A percentile compares a stretch with the other conserved stretches of the same genome.
Conservation (phyloP, 129 eudicot genomes). For the Lonicera japonica region DNA sequence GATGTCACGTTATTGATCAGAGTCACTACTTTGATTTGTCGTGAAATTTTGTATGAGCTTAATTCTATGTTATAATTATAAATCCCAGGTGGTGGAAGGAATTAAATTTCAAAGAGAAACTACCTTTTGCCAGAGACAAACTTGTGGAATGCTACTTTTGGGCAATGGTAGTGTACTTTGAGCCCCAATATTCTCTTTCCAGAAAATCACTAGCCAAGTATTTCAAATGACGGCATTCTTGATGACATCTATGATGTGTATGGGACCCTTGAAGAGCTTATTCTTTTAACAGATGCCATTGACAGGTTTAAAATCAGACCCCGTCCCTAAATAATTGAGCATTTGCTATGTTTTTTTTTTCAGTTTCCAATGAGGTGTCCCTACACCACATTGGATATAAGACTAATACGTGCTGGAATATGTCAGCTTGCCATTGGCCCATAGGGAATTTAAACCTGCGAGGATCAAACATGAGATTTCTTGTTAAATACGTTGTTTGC, state of each 20-base stretch:
- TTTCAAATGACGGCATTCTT: constrained; percentile 19
- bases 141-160: constrained; percentile 50
- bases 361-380: too few species aligned
- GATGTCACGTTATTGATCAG: too few species aligned
- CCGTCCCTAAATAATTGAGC: too few species aligned
- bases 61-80: not conserved
- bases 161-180: constrained; percentile 31
- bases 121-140: constrained; percentile 50
- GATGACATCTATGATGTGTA: constrained; percentile 54
- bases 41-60: not conserved
- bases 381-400: too few species aligned
- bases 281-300: constrained; percentile 34
- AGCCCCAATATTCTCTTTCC: constrained; percentile 30
- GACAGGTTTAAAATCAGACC: constrained; percentile 33
- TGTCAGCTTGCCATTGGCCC: too few species aligned
- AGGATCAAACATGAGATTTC: too few species aligned
- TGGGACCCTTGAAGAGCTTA: constrained; percentile 52
- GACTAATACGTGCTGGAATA: too few species aligned
- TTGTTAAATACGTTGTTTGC: too few species aligned
- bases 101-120: constrained; percentile 23
- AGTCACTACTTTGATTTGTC: too few species aligned
- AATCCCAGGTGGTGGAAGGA: constrained; percentile 44
- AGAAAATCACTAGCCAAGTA: constrained; percentile 26
- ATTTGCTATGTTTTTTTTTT: too few species aligned
- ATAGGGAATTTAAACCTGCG: too few species aligned